Base-by-base conservation (phyloP, 306 rosid species). In the Corylus avellana region DNA sequence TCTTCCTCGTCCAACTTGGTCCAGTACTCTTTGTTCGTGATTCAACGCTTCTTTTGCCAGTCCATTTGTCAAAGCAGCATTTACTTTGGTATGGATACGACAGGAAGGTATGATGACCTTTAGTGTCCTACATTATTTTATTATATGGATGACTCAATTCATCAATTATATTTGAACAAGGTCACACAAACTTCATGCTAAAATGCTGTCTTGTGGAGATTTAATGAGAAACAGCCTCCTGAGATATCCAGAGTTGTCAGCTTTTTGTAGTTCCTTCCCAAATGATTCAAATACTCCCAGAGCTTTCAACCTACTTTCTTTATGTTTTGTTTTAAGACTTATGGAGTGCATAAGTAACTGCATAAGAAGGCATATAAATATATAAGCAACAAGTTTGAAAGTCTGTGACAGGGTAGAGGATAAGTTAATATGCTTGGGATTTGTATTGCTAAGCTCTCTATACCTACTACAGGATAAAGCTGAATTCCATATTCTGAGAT, bases 61-160 rank as follows among this genome's bases (percentile, higher is more conserved):
- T 96, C 72, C 98, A 96, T 86, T 80, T 93, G 84, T 96, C 99
- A 78, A 93, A 96, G 88, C 96, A 96, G 78, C 96, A 91, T 87
- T 86, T 96, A 86, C 91, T 96, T 81, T 96, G 97, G 99, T 96
- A 96, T 81, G 99, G 99, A 71, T 96, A 96, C 77, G 99, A 96
- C 79, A 89, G 92, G 80, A 95, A 95, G 99, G 99, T 96, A 85
- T 37, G 72, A 78, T 55, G 61, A 75, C 37, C 75, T 81, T 79
- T 81, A 67, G 57, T 47, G 49, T 47, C 35, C 64, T 13, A 68
- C 61, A 49, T 75, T 62, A 50, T 57, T 74, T 75, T 46, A 53
- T 79, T 53, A 10, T 42, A 5, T 6, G 18, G n/a, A 42, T 48
- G 8, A 39, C 14, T 68, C 35, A 42, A 0, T 68, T 68, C 50